Evolutionary conservation across 768 basidiomycete species (phyloP).

Genomic region (Phallus indusiatus): DNA sequence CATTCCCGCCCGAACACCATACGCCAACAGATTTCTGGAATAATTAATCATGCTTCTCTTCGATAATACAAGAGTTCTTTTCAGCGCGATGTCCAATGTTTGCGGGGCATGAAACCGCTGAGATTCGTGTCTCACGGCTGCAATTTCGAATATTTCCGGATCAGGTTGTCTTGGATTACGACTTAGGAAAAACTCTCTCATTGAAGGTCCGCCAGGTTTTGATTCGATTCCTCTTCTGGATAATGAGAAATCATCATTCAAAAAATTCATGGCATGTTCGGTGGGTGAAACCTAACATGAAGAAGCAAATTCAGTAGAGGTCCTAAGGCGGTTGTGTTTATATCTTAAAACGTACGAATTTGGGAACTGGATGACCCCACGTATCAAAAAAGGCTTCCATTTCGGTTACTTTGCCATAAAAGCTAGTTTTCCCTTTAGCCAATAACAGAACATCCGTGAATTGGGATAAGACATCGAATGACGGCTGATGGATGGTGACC

Average conservation of each 20-base stretch:
- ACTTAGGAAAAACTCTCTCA: neutral
- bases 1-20: constrained; percentile 48
- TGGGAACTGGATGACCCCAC: neutral
- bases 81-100: constrained; percentile 23
- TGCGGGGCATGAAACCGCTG: neutral
- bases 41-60: constrained; percentile 43
- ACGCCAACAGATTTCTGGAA: constrained; percentile 44
- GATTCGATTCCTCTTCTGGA: neutral
- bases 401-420: constrained; percentile 26
- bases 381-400: neutral
- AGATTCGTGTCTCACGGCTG: neutral
- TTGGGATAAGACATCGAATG: constrained; percentile 46
- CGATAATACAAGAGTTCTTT: constrained; percentile 36
- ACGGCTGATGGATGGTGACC: constrained; percentile 61
- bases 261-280: constrained; percentile 51
- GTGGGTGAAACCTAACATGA: constrained; percentile 36
- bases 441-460: constrained; percentile 55
- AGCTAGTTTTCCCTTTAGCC: constrained; percentile 39
- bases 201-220: neutral
- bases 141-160: neutral
- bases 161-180: neutral
- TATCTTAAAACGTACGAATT: neutral
- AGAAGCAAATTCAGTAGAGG: too few relatives aligned
- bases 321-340: too few relatives aligned
- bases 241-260: constrained; percentile 36